Evolutionary conservation across 2,329 filamentous ascomycete species (phyloP).

Genomic region (Cyphellophora attinorum): DNA sequence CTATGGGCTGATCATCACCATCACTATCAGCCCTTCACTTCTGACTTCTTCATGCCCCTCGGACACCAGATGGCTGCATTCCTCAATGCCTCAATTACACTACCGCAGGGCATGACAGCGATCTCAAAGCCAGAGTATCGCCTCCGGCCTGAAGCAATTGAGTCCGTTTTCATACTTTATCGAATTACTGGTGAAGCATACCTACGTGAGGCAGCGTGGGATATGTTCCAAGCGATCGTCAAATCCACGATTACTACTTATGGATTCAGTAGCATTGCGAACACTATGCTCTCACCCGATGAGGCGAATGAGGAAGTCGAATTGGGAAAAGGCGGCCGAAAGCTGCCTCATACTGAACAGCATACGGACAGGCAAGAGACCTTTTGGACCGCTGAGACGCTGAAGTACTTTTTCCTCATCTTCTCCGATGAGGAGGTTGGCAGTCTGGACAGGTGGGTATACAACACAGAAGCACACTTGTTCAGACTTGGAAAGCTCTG

Average conservation of each 20-base stretch:
- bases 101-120: constrained; percentile 14
- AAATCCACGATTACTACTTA: constrained; percentile 55
- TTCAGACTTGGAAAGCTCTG: constrained; percentile 49
- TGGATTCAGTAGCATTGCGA: constrained; percentile 61
- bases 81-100: constrained; percentile 9
- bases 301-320: neutral
- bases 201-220: constrained; percentile 77
- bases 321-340: neutral
- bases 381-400: constrained; percentile 96
- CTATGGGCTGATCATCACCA: too few relatives aligned
- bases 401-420: constrained; percentile 95
- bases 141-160: constrained; percentile 69
- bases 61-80: neutral
- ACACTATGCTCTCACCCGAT: constrained; percentile 25
- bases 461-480: constrained; percentile 93
- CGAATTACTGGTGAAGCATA: constrained; percentile 69
- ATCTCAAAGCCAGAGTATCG: constrained; percentile 12
- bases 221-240: constrained; percentile 68
- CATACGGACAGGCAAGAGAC: constrained; percentile 95
- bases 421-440: constrained; percentile 50
- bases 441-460: constrained; percentile 67
- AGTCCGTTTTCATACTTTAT: constrained; percentile 83
- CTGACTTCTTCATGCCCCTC: too few relatives aligned
- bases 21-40: too few relatives aligned
- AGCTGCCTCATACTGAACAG: neutral